A percentile compares a stretch with the other conserved stretches of the same genome.
Evolutionary conservation across 164 flowering plant genomes (phyloP).

Genomic region (Chloranthus sessilifolius): DNA sequence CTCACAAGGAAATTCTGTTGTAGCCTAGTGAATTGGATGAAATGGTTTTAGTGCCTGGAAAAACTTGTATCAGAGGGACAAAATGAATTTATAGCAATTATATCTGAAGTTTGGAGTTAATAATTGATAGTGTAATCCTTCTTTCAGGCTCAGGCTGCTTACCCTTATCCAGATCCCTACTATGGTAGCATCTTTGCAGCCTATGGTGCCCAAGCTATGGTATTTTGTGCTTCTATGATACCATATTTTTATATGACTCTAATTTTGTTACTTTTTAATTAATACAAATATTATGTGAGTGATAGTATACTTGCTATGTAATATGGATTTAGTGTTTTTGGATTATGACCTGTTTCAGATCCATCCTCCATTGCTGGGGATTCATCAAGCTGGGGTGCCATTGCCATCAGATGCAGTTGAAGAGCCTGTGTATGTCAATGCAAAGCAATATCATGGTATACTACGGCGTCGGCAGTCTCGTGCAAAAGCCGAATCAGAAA

Average conservation of each 20-base stretch:
- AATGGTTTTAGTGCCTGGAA: no score
- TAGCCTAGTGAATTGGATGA: no score
- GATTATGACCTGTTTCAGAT: conserved; percentile 35
- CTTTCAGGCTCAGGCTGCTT: conserved; percentile 60
- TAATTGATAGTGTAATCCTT: background rate
- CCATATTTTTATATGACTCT: background rate
- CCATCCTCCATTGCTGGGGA: conserved; percentile 68
- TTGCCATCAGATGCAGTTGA: conserved; percentile 74
- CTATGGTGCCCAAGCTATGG: conserved; percentile 84
- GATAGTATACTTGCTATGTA: background rate
- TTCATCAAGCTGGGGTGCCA: conserved; percentile 69
- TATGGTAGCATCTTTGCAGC: conserved; percentile 84
- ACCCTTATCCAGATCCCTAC: conserved; percentile 90
- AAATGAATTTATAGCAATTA: background rate
- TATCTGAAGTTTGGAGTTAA: background rate
- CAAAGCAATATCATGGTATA: conserved; percentile 83
- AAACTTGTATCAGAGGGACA: no score
- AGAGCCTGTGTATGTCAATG: conserved; percentile 83
- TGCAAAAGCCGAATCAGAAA: conserved; percentile 76
- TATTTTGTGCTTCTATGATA: conserved; percentile 19
- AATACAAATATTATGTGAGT: background rate
- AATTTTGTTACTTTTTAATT: background rate
- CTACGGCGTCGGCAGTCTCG: conserved; percentile 76
- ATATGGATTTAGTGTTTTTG: background rate
- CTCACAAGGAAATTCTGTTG: no score